phyloP scores from a whole-genome alignment of 2,329 filamentous ascomycete genomes.

The Colletotrichum sp. region DNA sequence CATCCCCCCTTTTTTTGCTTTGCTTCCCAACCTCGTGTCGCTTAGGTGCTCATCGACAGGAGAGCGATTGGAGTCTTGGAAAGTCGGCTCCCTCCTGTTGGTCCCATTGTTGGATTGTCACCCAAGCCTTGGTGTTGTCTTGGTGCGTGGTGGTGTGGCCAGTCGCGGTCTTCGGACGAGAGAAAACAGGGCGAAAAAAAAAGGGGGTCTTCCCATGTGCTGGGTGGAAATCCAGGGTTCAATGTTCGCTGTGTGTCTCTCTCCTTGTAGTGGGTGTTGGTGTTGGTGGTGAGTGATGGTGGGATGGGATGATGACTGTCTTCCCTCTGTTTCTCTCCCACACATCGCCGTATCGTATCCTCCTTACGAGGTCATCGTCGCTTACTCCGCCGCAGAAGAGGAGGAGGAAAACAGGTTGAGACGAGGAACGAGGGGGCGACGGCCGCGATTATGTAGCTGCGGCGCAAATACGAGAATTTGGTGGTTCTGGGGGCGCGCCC shows the following conservation, averaged over 20 bases:
- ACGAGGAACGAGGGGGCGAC: not conserved
- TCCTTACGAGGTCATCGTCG: not conserved
- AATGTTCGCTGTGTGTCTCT: not conserved
- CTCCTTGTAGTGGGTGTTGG: not conserved
- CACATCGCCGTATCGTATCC: not conserved
- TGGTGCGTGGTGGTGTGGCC: not conserved
- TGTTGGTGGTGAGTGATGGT: not conserved
- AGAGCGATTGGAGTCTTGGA: not conserved
- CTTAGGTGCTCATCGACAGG: not conserved
- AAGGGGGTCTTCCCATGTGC: not conserved
- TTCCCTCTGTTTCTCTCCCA: not conserved
- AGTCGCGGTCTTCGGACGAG: not conserved
- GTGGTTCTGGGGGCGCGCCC: not conserved
- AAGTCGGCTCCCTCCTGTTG: not conserved
- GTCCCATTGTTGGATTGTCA: not conserved
- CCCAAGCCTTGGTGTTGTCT: not conserved
- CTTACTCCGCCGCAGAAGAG: not conserved
- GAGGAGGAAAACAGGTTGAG: not conserved
- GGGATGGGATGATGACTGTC: not conserved
- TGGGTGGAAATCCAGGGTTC: not conserved
- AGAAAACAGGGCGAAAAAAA: not conserved
- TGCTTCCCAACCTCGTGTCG: not conserved
- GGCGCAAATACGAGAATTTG: not conserved
- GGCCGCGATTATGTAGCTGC: constrained; percentile 7
- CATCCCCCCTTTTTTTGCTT: not conserved